Evolutionary conservation across 2,329 filamentous ascomycete species (phyloP).

Genomic region (Diaporthe batatas): DNA sequence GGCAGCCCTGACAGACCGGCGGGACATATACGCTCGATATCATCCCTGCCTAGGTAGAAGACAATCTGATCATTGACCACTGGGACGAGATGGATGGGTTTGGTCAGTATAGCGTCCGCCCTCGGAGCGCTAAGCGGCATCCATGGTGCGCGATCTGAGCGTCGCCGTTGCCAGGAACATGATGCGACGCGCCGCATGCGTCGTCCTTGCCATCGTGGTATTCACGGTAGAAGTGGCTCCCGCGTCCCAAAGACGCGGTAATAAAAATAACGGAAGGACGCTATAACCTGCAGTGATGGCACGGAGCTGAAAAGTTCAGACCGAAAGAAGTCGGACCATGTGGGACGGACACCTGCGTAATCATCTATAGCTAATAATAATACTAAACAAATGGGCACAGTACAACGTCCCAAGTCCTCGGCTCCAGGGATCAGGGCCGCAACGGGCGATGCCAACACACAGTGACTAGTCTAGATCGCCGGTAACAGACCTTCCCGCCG

Average conservation of each 20-base stretch:
- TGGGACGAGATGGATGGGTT: background rate
- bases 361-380: background rate
- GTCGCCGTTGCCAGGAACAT: slow-evolving; percentile 23
- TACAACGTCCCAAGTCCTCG: background rate
- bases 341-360: background rate
- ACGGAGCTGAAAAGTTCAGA: slow-evolving; percentile 5
- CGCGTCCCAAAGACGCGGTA: background rate
- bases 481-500: slow-evolving; percentile 22
- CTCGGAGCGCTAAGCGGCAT: background rate
- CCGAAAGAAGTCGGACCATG: slow-evolving; percentile 1
- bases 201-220: background rate
- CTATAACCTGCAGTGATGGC: background rate
- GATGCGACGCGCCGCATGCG: background rate
- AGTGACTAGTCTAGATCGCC: slow-evolving; percentile 1
- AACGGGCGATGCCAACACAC: background rate
- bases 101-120: slow-evolving; percentile 19
- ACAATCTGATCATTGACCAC: slow-evolving; percentile 15
- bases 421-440: slow-evolving; percentile 10
- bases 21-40: background rate
- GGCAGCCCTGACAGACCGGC: background rate
- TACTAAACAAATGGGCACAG: background rate
- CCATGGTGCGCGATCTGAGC: slow-evolving; percentile 14
- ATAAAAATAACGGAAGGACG: background rate
- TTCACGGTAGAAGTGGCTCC: background rate
- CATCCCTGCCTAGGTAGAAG: background rate